Evolutionary conservation across 805 yeast genomes (phyloP), one percentile per base, ranked within the genome.

Genomic region (Yarrowia sp.): DNA sequence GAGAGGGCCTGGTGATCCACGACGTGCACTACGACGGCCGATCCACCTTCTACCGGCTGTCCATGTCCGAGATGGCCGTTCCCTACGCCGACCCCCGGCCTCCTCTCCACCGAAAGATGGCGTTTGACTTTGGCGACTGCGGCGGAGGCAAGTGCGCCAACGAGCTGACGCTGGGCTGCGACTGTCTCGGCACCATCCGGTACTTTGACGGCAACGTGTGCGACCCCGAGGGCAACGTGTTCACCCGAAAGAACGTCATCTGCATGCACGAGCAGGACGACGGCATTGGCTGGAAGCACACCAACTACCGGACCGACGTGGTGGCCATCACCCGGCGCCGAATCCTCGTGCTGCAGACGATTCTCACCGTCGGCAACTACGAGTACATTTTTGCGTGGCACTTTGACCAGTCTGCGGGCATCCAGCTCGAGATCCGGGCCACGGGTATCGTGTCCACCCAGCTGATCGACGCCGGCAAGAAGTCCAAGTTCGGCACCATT

Each of bases 251-350:
- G 75, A 87, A 86, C 78, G 88, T 91, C 53, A 84, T 90, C 63
- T 90, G 96, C 81, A 82, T 90, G 85, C 96, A 90, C 76, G 96
- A 90, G 80, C 92, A 89, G 79, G 96, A 90, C 76, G 86, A 88
- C 73, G 95, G 96, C 77, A 80, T 90, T 70, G 80, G 89, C 76
- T 90, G 85, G 83, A 89, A 90, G 82, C 96, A 90, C 79, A 86
- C 87, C 72, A 90, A 90, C 82, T 90, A 87, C 82, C 84, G 96
- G 82, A 89, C 89, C 69, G 82, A 83, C 70, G 81, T 82, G 70
- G 86, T 91, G n/a, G 88, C 87, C 71, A 87, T 88, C 71, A 73
- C 72, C 16, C 86, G 96, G 83, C 87, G 89, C 82, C 85, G 95
- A 79, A 92, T 89, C 77, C 87, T 90, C 75, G 88, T 89, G 55